Percentiles rank a stretch among this genome's conserved stretches.
These are phyloP conservation scores for Flaveria bidentis DNA, from an alignment of 129 eudicot species.

Conservation along the genomic window DNA sequence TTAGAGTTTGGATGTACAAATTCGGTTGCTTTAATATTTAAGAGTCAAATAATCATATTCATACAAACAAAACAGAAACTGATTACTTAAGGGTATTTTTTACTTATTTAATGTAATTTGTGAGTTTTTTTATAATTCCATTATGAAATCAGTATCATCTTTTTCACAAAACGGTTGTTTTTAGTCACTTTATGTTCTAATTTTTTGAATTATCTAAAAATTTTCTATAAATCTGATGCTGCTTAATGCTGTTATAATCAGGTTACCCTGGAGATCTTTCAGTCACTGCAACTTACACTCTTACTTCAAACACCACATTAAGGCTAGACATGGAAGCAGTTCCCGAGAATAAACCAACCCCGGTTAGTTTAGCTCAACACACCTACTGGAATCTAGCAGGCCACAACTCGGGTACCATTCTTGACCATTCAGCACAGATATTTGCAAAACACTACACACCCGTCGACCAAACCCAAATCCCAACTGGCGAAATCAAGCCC, in stretches of 20 bases:
- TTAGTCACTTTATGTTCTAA: not conserved
- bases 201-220: not conserved
- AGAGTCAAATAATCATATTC: not conserved
- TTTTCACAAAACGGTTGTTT: not conserved
- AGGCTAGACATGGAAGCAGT: constrained; percentile 94
- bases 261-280: constrained; percentile 92
- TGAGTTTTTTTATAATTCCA: not conserved
- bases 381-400: constrained; percentile 96
- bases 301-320: constrained; percentile 63
- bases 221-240: not conserved
- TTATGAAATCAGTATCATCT: not conserved
- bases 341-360: constrained; percentile 76
- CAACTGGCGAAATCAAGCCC: constrained; percentile 84
- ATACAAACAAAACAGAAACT: not conserved
- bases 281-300: constrained; percentile 82
- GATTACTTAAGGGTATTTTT: not conserved
- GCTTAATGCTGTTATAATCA: constrained; percentile 28
- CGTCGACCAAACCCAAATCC: constrained; percentile 66
- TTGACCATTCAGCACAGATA: constrained; percentile 78
- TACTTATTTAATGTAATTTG: not conserved
- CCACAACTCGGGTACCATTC: constrained; percentile 71
- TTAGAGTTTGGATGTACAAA: not conserved
- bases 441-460: constrained; percentile 79
- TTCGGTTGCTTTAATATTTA: not conserved
- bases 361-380: constrained; percentile 84